phyloP scores from a whole-genome alignment of 768 basidiomycete species.

The Amanita rimosa region DNA sequence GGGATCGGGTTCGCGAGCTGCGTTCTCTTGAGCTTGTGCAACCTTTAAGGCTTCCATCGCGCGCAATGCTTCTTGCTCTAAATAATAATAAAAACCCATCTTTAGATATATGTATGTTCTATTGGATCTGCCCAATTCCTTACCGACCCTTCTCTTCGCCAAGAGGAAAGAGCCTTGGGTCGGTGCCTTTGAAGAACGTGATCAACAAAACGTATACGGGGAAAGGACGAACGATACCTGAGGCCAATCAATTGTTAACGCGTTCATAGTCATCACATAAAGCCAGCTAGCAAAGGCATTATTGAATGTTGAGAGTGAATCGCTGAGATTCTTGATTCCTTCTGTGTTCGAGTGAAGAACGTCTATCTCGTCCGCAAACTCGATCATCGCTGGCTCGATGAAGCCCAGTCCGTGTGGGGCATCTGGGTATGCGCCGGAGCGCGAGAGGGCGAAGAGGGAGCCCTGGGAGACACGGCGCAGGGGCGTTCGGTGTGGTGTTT shows the following conservation, averaged over 20 bases:
- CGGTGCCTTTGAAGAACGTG: conserved; percentile 35
- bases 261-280: conserved; percentile 91
- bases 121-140: conserved; percentile 5
- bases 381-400: conserved; percentile 72
- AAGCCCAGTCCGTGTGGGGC: conserved; percentile 81
- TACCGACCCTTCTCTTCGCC: conserved; percentile 53
- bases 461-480: conserved; percentile 86
- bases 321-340: conserved; percentile 57
- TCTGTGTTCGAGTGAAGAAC: conserved; percentile 67
- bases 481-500: conserved; percentile 66
- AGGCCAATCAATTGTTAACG: conserved; percentile 87
- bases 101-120: background rate
- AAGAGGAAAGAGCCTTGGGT: conserved; percentile 46
- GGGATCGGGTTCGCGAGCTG: conserved; percentile 21
- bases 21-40: conserved; percentile 19
- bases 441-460: conserved; percentile 77
- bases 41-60: conserved; percentile 43
- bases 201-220: background rate
- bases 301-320: conserved; percentile 77
- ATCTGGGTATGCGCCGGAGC: conserved; percentile 60
- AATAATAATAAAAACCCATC: background rate
- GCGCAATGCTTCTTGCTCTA: conserved; percentile 51
- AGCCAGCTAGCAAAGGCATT: conserved; percentile 89
- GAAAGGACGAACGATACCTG: conserved; percentile 38
- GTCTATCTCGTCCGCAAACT: conserved; percentile 84